Evolutionary conservation across 2,329 filamentous ascomycete species (phyloP).

Genomic region (Colletotrichum salicis): DNA sequence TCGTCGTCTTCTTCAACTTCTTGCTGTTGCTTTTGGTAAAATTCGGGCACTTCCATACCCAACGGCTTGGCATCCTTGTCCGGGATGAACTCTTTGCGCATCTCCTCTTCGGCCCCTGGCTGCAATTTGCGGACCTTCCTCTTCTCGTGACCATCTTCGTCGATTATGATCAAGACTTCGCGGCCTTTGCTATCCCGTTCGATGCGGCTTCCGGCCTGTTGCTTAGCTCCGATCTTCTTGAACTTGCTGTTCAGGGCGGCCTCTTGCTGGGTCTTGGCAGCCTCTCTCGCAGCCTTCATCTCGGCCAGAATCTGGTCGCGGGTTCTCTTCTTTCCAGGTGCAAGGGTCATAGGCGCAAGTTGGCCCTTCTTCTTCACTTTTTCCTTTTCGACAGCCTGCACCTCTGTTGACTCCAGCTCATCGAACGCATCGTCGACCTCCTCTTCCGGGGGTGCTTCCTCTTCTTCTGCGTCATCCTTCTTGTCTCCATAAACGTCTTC

Average conservation of each 20-base stretch:
- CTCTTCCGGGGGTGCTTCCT: conserved; percentile 43
- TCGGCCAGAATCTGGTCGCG: conserved; percentile 75
- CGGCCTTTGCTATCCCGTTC: conserved; percentile 70
- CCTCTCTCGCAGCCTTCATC: conserved; percentile 70
- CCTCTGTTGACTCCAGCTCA: conserved; percentile 63
- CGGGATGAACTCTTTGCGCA: conserved; percentile 58
- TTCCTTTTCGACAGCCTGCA: conserved; percentile 63
- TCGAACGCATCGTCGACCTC: conserved; percentile 76
- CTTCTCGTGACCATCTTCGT: conserved; percentile 74
- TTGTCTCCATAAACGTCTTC: conserved; percentile 70
- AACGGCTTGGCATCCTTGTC: conserved; percentile 67
- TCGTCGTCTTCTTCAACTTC: conserved; percentile 64
- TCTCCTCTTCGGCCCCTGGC: conserved; percentile 48
- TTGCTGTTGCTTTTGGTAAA: conserved; percentile 60
- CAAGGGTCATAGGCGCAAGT: conserved; percentile 62
- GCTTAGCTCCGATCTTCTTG: conserved; percentile 70
- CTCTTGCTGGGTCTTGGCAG: conserved; percentile 65
- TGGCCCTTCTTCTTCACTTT: conserved; percentile 71
- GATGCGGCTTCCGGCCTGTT: conserved; percentile 65
- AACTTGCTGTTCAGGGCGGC: conserved; percentile 68
- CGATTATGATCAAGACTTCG: conserved; percentile 72
- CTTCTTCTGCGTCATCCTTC: conserved; percentile 43
- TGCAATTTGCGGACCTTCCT: conserved; percentile 69
- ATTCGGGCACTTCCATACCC: conserved; percentile 74
- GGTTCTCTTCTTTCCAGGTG: conserved; percentile 69